Percentiles rank a stretch among this genome's conserved stretches.
Evolutionary conservation across 495 filamentous ascomycete genomes (phyloP).

Genomic region (Xanthoparmelia taractica): DNA sequence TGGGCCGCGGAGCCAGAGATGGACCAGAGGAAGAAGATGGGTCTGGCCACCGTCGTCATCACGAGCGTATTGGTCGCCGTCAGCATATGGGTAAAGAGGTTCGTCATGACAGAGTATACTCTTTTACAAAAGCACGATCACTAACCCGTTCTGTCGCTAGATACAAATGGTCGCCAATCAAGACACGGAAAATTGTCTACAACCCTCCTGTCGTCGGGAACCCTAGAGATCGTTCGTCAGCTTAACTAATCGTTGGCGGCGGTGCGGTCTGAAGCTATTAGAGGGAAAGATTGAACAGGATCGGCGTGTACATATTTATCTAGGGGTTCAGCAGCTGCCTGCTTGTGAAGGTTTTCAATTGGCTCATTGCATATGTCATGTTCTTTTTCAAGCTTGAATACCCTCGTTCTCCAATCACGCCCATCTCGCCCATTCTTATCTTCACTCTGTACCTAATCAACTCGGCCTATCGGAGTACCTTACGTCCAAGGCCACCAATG

Average conservation of each 20-base stretch:
- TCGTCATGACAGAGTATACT: slow-evolving; percentile 8
- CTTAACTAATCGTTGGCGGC: not conserved
- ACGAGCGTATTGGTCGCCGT: slow-evolving; percentile 71
- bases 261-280: not conserved
- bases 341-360: not conserved
- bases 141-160: slow-evolving; percentile 31
- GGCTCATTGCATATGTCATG: not conserved
- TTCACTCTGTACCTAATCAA: too few species aligned
- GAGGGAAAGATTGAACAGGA: slow-evolving; percentile 6
- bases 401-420: too few species aligned
- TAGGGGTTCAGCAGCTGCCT: not conserved
- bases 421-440: too few species aligned
- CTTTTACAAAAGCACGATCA: slow-evolving; percentile 1
- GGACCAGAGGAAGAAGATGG: slow-evolving; percentile 99
- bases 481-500: too few species aligned
- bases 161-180: slow-evolving; percentile 95
- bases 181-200: slow-evolving; percentile 89
- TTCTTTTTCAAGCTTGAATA: too few species aligned
- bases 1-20: slow-evolving; percentile 98
- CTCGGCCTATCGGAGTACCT: too few species aligned
- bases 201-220: slow-evolving; percentile 51
- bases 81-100: slow-evolving; percentile 93
- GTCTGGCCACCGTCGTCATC: slow-evolving; percentile 81
- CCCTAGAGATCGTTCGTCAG: not conserved
- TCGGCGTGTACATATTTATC: slow-evolving; percentile 15